Conservation (phyloP, 768 basidiomycete genomes). For the Chalciporus piperatus region DNA sequence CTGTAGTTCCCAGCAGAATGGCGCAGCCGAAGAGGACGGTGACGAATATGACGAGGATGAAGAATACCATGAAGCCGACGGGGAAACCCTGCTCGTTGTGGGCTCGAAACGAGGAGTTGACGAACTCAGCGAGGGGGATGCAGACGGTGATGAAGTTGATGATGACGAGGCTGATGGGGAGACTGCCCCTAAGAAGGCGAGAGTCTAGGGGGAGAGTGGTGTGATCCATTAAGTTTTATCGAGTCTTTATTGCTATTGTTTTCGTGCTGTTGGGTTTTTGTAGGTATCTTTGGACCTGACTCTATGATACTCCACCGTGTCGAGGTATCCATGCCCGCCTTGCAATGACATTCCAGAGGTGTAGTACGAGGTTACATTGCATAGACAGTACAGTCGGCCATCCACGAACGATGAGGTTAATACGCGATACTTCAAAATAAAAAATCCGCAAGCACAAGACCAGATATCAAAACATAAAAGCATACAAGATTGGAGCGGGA, state of each 20-base stretch:
- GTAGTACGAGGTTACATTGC: neutral
- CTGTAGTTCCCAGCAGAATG: conserved; percentile 13
- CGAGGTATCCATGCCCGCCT: no score
- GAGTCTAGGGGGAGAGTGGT: conserved; percentile 15
- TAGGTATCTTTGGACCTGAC: neutral
- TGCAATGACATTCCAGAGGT: neutral
- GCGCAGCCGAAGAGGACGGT: conserved; percentile 11
- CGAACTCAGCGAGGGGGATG: conserved; percentile 16
- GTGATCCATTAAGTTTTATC: neutral
- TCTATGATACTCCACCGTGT: no score
- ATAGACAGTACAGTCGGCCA: neutral
- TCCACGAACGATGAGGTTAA: neutral
- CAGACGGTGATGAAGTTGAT: conserved; percentile 8
- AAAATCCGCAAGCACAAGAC: neutral
- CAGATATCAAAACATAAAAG: neutral
- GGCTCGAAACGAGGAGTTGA: conserved; percentile 28
- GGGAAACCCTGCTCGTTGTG: conserved; percentile 2
- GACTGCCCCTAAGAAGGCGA: conserved; percentile 23
- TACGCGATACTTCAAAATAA: neutral
- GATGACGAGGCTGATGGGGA: conserved; percentile 4
- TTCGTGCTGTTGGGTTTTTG: neutral
- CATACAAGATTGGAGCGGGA: neutral
- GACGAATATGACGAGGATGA: conserved; percentile 19
- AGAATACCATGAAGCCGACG: conserved; percentile 19
- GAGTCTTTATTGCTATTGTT: neutral